These are phyloP conservation scores for Sisymbrium altissimum DNA, from an alignment of 345 rosid species.

Conservation along the genomic window DNA sequence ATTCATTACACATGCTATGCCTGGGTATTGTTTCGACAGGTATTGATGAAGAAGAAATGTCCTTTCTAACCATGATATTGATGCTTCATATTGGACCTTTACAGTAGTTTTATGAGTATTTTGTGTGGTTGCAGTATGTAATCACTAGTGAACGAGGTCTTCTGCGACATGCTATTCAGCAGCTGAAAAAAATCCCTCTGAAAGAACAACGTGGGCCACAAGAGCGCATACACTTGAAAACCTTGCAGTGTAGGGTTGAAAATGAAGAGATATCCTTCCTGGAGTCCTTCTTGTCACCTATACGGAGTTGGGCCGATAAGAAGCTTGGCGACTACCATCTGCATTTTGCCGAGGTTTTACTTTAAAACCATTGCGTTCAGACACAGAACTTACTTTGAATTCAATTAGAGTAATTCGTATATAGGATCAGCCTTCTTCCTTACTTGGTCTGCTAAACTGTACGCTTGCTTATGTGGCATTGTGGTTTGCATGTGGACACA, in stretches of 20 bases:
- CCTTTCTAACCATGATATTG: background rate
- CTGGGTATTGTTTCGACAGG: conserved; percentile 95
- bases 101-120: conserved; percentile 18
- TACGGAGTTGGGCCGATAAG: conserved; percentile 88
- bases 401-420: background rate
- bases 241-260: conserved; percentile 62
- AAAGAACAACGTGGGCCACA: conserved; percentile 96
- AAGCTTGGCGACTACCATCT: conserved; percentile 85
- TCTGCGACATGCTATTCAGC: conserved; percentile 80
- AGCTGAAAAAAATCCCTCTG: conserved; percentile 79
- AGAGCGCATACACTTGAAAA: conserved; percentile 88
- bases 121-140: conserved; percentile 61
- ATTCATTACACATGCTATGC: conserved; percentile 91
- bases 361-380: background rate
- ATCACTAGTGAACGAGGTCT: conserved; percentile 78
- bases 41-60: conserved; percentile 29
- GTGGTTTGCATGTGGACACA: background rate
- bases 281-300: conserved; percentile 81
- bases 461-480: conserved; percentile 8
- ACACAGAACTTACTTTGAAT: background rate
- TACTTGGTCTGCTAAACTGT: background rate
- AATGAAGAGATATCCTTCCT: conserved; percentile 67
- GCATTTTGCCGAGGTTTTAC: conserved; percentile 82
- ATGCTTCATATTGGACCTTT: conserved; percentile 10
- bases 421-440: conserved; percentile 2